These are phyloP conservation scores for Chaetomiaceae sp. DNA, from an alignment of 2,329 filamentous ascomycete genomes.

Conservation along the genomic window DNA sequence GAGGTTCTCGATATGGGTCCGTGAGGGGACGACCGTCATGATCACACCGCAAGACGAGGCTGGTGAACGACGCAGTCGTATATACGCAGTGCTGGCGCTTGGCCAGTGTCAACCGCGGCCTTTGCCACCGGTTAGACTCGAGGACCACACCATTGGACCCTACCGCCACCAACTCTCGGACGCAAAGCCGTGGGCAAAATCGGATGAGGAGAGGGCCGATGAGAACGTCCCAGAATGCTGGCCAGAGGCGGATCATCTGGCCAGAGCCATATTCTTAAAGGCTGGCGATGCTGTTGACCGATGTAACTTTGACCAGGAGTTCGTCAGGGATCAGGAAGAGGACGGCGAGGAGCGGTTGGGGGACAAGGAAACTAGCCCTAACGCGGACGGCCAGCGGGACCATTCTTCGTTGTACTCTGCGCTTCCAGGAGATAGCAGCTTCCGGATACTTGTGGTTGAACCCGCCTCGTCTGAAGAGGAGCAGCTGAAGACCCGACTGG, in stretches of 20 bases:
- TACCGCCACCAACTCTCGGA: background rate
- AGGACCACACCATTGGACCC: background rate
- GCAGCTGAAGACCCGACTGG: background rate
- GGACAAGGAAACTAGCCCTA: too few species aligned
- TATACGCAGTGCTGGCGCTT: background rate
- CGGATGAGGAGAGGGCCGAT: background rate
- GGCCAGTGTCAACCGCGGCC: background rate
- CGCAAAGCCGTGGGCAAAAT: background rate
- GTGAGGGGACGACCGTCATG: background rate
- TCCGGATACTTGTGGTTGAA: background rate
- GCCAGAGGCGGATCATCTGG: background rate
- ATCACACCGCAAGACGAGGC: background rate
- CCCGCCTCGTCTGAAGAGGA: background rate
- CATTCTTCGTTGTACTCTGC: background rate
- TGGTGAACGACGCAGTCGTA: background rate
- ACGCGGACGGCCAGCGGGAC: background rate
- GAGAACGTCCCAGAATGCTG: background rate
- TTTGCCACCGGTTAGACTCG: background rate
- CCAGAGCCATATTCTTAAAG: background rate
- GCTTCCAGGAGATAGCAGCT: background rate
- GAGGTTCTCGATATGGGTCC: background rate
- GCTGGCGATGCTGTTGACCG: background rate
- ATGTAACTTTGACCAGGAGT: background rate
- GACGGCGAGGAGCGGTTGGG: too few species aligned
- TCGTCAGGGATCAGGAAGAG: background rate